Evolutionary conservation across 1,284 basidiomycete species (phyloP).

Genomic region (Hortiboletus rubellus): DNA sequence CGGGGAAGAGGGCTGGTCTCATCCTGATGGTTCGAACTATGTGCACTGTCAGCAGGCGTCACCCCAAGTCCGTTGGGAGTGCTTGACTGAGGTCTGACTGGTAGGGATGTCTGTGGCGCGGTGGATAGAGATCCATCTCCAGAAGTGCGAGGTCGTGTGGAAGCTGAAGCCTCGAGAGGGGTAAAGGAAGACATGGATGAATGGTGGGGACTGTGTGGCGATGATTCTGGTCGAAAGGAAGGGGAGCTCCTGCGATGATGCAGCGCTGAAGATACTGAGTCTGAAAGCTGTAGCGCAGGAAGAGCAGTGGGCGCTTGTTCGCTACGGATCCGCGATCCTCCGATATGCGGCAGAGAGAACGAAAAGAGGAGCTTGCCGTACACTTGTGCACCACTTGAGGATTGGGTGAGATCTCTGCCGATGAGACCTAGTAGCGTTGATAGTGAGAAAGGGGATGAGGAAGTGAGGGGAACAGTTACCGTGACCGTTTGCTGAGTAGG

Average conservation of each 20-base stretch:
- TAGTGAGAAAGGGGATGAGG: slow-evolving; percentile 9
- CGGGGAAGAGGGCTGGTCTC: slow-evolving; percentile 53
- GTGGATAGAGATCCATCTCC: slow-evolving; percentile 18
- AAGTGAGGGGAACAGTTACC: slow-evolving; percentile 17
- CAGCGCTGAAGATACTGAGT: slow-evolving; percentile 16
- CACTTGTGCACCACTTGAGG: slow-evolving; percentile 27
- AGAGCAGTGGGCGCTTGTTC: slow-evolving; percentile 19
- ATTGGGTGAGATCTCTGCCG: slow-evolving; percentile 33
- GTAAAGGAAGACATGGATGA: slow-evolving; percentile 26
- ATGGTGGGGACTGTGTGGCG: slow-evolving; percentile 16
- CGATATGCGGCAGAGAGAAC: slow-evolving; percentile 28
- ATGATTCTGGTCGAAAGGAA: slow-evolving; percentile 22
- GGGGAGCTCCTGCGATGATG: slow-evolving; percentile 26
- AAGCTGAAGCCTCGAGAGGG: slow-evolving; percentile 10
- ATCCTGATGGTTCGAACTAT: slow-evolving; percentile 18
- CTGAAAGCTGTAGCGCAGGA: slow-evolving; percentile 18
- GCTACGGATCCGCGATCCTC: slow-evolving; percentile 19
- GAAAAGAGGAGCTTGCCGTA: slow-evolving; percentile 39
- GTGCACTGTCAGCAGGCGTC: slow-evolving; percentile 8
- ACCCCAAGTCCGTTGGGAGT: slow-evolving; percentile 3
- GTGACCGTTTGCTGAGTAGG: slow-evolving; percentile 29
- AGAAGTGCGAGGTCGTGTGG: slow-evolving; percentile 20
- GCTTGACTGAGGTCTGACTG: slow-evolving; percentile 18
- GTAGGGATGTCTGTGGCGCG: slow-evolving; percentile 8
- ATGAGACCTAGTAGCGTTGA: slow-evolving; percentile 28